Evolutionary conservation across 176 grass and related monocot species (phyloP).

Genomic region (Musa acuminata): DNA sequence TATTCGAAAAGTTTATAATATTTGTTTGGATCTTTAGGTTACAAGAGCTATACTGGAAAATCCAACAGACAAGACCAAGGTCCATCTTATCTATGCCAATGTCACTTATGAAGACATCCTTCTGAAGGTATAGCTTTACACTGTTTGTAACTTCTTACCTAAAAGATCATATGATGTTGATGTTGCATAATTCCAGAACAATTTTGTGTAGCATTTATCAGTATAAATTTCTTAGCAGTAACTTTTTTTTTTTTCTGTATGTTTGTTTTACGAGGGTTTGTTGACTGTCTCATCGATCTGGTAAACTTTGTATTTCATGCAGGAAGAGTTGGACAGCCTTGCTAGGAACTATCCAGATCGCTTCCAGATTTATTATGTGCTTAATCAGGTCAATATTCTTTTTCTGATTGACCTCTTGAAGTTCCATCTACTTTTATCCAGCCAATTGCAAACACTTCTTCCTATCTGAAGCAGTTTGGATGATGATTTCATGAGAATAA

Average conservation of each 20-base stretch:
- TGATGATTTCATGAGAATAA: neutral
- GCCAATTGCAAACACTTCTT: neutral
- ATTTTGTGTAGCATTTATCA: too few relatives aligned
- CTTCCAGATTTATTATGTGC: constrained; percentile 78
- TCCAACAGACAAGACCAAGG: constrained; percentile 56
- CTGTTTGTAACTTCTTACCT: neutral
- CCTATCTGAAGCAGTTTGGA: neutral
- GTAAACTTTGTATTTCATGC: constrained; percentile 28
- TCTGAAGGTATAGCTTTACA: constrained; percentile 51
- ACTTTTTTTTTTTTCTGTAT: neutral
- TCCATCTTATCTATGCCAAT: constrained; percentile 94
- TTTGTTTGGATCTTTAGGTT: constrained; percentile 42
- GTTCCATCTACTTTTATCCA: neutral
- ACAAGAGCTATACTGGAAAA: constrained; percentile 92
- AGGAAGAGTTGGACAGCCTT: constrained; percentile 82
- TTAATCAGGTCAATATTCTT: constrained; percentile 61
- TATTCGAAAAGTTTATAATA: neutral
- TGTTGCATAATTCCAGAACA: neutral
- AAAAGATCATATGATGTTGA: neutral
- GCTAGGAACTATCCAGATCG: constrained; percentile 50
- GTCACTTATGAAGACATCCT: constrained; percentile 90
- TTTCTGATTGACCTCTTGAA: neutral
- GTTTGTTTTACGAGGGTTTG: neutral
- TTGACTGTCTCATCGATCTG: neutral
- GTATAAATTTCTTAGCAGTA: neutral